Percentiles rank a stretch among this genome's conserved stretches.
These are phyloP conservation scores for Aspergillus incahuasiensis DNA, from an alignment of 495 filamentous ascomycete species.

Conservation along the genomic window DNA sequence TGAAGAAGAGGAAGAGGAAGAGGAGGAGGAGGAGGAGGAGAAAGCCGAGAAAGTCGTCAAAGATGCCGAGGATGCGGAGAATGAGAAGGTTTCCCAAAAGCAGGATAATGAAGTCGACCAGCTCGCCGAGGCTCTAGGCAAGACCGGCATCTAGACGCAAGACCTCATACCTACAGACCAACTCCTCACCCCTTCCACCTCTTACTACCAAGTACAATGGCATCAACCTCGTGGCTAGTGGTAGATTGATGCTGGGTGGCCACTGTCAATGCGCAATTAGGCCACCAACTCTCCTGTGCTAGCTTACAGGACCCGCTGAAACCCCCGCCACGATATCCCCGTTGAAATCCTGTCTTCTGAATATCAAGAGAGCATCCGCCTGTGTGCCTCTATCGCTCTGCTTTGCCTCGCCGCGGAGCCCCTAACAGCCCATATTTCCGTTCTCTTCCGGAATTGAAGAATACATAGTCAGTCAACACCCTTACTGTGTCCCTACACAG, in stretches of 20 bases:
- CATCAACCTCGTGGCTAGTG: neutral
- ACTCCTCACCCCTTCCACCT: neutral
- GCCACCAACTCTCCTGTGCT: neutral
- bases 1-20: slow-evolving; percentile 60
- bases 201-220: neutral
- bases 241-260: neutral
- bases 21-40: slow-evolving; percentile 62
- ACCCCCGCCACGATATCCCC: neutral
- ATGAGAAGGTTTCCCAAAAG: slow-evolving; percentile 64
- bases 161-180: neutral
- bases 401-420: neutral
- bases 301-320: neutral
- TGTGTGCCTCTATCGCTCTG: neutral
- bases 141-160: slow-evolving; percentile 42
- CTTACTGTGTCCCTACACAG: neutral
- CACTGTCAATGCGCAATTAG: neutral
- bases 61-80: slow-evolving; percentile 68
- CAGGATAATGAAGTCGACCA: slow-evolving; percentile 78
- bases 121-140: slow-evolving; percentile 67
- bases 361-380: neutral
- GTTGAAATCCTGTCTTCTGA: neutral
- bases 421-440: neutral
- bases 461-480: neutral
- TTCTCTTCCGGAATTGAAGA: neutral
- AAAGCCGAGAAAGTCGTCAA: slow-evolving; percentile 54